phyloP scores from a whole-genome alignment of 140 eudicot genomes.

The Erigeron philadelphicus region DNA sequence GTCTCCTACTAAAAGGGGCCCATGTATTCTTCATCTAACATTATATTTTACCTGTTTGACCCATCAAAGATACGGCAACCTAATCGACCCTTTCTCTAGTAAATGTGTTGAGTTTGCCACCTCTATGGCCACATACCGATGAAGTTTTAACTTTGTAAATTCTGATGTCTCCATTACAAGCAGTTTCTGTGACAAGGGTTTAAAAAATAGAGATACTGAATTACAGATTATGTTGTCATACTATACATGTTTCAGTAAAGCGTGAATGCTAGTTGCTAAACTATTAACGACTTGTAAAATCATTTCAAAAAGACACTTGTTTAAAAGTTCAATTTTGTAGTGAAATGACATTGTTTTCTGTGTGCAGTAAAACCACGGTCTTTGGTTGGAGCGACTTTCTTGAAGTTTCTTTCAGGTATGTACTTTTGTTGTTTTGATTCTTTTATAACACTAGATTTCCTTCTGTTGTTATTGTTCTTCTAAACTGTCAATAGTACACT shows the following conservation, averaged over 20 bases:
- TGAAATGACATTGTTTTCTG: constrained; percentile 13
- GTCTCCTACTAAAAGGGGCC: not conserved
- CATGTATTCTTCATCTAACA: not conserved
- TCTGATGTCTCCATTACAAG: not conserved
- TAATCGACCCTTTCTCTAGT: not conserved
- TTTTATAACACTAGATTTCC: not conserved
- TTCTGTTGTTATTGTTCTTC: no score
- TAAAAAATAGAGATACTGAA: not conserved
- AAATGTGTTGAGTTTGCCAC: not conserved
- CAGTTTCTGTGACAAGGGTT: not conserved
- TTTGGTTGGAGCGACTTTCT: constrained; percentile 74
- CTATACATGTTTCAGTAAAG: not conserved
- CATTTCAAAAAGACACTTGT: not conserved
- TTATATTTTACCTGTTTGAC: not conserved
- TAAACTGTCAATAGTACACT: no score
- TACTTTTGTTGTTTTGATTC: not conserved
- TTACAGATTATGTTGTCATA: not conserved
- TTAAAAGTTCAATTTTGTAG: constrained; percentile 15
- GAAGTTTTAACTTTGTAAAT: not conserved
- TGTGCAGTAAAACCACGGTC: constrained; percentile 73
- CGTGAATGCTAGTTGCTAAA: not conserved
- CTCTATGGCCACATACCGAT: not conserved
- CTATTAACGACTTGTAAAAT: no score
- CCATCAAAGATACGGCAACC: not conserved
- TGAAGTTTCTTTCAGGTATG: constrained; percentile 66